Base-by-base conservation (phyloP, 2,329 filamentous ascomycete species). In the Ophiocordyceps sinensis region DNA sequence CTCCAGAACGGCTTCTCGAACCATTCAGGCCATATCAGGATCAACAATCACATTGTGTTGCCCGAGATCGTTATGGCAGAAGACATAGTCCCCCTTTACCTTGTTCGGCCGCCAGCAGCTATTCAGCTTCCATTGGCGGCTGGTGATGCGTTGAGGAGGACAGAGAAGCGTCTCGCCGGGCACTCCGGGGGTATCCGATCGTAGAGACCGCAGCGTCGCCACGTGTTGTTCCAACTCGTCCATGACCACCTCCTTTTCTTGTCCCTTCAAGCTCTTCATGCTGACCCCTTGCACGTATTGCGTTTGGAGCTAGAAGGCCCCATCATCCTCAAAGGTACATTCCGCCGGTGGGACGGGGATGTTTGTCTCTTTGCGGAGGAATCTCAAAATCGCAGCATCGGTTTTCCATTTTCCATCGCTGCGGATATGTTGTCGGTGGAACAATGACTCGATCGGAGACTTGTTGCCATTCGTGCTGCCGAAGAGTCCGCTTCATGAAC, bases 11-110 rank as follows among this genome's bases (percentile, higher is more conserved):
- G 40, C 19, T 15, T 29, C 34, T 50, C 45, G 31, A 51, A 52
- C 49, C 48, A 48, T 11, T 44, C 36, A 28, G 46, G 48, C 43
- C 45, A 60, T 54, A 1, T 49, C 37, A 2, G 41, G 42, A 15
- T 48, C 39, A 4, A 44, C 46, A n/a, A 46, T 43, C 9, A 48
- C 36, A n/a, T 48, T 46, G 7, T 46, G 41, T 29, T 46, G 42
- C 14, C 35, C 40, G 8, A 48, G 39, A 15, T 42, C 37, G 17
- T 46, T 45, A n/a, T 43, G 46, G 35, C 43, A 46, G 21, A 48
- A 46, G 4, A 48, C 45, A 35, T 40, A 50, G 14, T 48, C 43
- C 34, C 35, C 39, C 29, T 39, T 44, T 31, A 28, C 28, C 19
- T 38, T 13, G 5, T 14, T 10, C 13, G 36, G 43, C 26, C 19